phyloP scores from a whole-genome alignment of 1,284 basidiomycete species.

The Ceratobasidium sp. region DNA sequence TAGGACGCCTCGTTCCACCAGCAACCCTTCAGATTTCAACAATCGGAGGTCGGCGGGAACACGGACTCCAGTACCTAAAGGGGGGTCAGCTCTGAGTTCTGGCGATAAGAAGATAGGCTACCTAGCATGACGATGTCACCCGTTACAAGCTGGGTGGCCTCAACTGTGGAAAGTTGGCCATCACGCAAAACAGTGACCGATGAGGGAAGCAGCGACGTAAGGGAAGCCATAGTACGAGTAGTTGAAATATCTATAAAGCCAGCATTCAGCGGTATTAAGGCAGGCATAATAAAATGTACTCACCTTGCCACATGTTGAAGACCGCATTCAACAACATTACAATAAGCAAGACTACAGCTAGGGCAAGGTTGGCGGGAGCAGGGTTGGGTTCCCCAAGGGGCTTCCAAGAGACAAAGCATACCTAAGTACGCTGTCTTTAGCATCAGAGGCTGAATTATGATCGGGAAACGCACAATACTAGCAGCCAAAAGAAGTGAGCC shows the following conservation, averaged over 20 bases:
- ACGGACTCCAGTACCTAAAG: constrained; percentile 60
- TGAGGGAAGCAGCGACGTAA: constrained; percentile 61
- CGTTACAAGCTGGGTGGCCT: constrained; percentile 87
- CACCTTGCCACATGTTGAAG: constrained; percentile 64
- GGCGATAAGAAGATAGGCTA: not conserved
- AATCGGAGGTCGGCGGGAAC: constrained; percentile 33
- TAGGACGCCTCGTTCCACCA: constrained; percentile 72
- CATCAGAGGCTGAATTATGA: constrained; percentile 56
- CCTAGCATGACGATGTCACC: constrained; percentile 88
- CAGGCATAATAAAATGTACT: constrained; percentile 46
- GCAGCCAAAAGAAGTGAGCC: constrained; percentile 70
- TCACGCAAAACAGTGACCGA: constrained; percentile 69
- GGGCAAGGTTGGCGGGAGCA: constrained; percentile 61
- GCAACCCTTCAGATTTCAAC: constrained; percentile 53
- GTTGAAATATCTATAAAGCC: constrained; percentile 58
- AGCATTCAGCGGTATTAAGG: not conserved
- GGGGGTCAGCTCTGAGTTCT: constrained; percentile 48
- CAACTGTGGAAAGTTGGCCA: constrained; percentile 81
- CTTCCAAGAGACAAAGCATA: constrained; percentile 57
- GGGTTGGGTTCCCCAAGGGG: constrained; percentile 61
- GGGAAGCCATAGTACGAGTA: constrained; percentile 60
- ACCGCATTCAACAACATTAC: constrained; percentile 61
- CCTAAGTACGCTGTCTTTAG: constrained; percentile 2
- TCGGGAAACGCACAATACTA: constrained; percentile 61
- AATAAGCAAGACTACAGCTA: constrained; percentile 61